Conservation (phyloP, 2,329 filamentous ascomycete genomes). For the Sarocladium strictum region DNA sequence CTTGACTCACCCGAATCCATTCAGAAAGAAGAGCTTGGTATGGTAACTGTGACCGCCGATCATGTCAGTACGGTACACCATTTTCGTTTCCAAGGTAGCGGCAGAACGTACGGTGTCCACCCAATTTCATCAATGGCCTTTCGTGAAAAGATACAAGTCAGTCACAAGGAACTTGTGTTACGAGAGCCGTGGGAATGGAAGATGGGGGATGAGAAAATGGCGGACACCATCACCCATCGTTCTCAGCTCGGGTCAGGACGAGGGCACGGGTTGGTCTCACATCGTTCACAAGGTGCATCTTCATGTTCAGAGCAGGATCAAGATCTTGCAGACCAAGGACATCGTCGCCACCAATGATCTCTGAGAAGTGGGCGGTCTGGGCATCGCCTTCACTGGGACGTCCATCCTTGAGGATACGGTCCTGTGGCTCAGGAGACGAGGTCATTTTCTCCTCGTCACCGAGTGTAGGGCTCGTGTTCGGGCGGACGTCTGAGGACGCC, state of each 20-base stretch:
- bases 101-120: slow-evolving; percentile 39
- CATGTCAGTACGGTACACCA: not conserved
- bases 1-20: slow-evolving; percentile 46
- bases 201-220: too few species aligned
- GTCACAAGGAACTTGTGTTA: too few species aligned
- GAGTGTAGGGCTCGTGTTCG: not conserved
- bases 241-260: not conserved
- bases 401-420: not conserved
- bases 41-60: slow-evolving; percentile 29
- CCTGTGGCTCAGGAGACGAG: not conserved
- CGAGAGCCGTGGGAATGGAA: too few species aligned
- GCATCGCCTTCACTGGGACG: not conserved
- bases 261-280: slow-evolving; percentile 30
- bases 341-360: slow-evolving; percentile 32
- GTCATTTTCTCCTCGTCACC: slow-evolving; percentile 1
- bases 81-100: not conserved
- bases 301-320: slow-evolving; percentile 56
- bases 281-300: slow-evolving; percentile 66
- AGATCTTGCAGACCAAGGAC: slow-evolving; percentile 50
- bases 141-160: not conserved
- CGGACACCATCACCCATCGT: too few species aligned
- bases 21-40: slow-evolving; percentile 54
- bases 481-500: not conserved
- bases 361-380: slow-evolving; percentile 15
- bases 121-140: slow-evolving; percentile 54